Evolutionary conservation across 2,329 filamentous ascomycete species (phyloP), one percentile per base, ranked within the genome.

Genomic region (Immersiporthe knoxdaviesiana): DNA sequence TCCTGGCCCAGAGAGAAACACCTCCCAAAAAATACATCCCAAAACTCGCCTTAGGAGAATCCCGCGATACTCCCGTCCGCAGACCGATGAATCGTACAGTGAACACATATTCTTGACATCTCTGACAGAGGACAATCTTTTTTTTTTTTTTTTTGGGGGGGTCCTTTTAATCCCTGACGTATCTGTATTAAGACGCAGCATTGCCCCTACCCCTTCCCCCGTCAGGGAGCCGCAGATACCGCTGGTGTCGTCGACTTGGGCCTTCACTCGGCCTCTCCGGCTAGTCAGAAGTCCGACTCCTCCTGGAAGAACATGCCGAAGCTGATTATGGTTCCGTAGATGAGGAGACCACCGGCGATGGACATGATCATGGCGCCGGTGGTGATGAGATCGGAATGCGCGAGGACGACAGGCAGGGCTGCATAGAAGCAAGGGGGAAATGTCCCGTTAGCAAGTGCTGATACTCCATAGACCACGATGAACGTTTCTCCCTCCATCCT

Each of bases 291-390:
- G 76, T 98, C 96, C 78, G 97, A 92, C 79, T 98, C 94, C 81
- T 98, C 94, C 79, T 95, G 92, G 85, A 99, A 99, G 84, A 98
- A 99, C 90, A 97, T 92, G 74, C 92, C 91, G 81, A 99, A 99
- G 83, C 92, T 96, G 82, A 99, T 97, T 78, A 99, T 97, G 63
- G 96, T 99, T 68, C 93, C 93, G 82, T 99, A 99, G 79, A 99
- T 99, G 78, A 99, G 83, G 70, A 97, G 84, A 65, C 96, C 96
- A 37, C 96, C 96, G 65, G 95, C 82, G 75, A 99, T 92, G 65
- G 92, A 97, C 96, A 99, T 99, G 78, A 93, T 84, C 90, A 97
- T 97, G 63, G 96, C 96, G 65, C 93, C 90, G 69, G 91, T 81
- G 72, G 89, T 84, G 77, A 99, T 99, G 72, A 96, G 86, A 69